Evolutionary conservation across 2,329 filamentous ascomycete species (phyloP), one percentile per base, ranked within the genome.

Genomic region (Aureobasidium melanogenum): DNA sequence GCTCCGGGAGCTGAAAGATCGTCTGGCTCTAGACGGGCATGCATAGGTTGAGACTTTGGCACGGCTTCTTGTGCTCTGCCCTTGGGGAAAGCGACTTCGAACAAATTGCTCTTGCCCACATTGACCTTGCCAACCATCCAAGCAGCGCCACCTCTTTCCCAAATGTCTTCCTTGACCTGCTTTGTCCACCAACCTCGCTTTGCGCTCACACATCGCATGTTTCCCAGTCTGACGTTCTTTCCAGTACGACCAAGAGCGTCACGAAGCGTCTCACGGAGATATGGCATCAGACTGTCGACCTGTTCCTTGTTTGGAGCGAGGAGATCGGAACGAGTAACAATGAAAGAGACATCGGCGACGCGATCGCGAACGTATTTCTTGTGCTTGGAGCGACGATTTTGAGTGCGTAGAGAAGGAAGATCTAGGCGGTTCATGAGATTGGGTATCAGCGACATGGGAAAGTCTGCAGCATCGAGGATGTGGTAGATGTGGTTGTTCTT

Each of bases 71-170:
- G 76, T 68, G 60, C 72, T 67, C 69, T 73, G 57, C 68, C 79
- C 88, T 93, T 87, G 4, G 95, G 93, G 69, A 92, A 96, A 8
- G 97, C 85, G 5, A 86, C 83, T 67, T 94, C 87, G 63, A 97
- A 96, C 2, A 99, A 82, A 69, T 88, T 88, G 68, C 93, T 97
- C 75, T 99, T 99, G 26, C 94, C 95, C 2, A 97, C 95, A 70
- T 99, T 99, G 64, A 91, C 91, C 74, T 96, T 97, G n/a, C 94
- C 94, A 2, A 99, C 88, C 80, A 99, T 87, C 93, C 94, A 99
- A 17, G 89, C 87, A 17, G 87, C 94, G 5, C 93, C 93, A 4
- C 91, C 91, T 52, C 89, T 84, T 46, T 85, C 77, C 82, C 86
- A 92, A 50, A 99, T 91, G 51, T 92, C 87, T 67, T 96, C 87